A percentile compares a stretch with the other conserved stretches of the same genome.
These are phyloP conservation scores for Drechslerella dactyloides DNA, from an alignment of 2,329 filamentous ascomycete species.

Conservation along the genomic window DNA sequence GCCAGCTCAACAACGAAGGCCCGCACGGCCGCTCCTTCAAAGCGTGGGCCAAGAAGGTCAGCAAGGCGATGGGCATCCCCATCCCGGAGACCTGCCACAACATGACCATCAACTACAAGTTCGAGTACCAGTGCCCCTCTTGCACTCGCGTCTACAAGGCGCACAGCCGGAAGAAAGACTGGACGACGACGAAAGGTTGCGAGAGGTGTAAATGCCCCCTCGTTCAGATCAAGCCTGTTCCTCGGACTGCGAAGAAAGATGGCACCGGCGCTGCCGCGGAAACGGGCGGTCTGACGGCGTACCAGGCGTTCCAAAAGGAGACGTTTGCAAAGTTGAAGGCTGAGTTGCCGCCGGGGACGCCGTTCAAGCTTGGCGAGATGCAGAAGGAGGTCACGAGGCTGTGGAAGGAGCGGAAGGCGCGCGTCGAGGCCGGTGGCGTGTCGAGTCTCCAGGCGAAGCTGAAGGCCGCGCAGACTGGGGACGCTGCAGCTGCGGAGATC, in stretches of 20 bases:
- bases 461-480: slow-evolving; percentile 5
- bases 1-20: slow-evolving; percentile 26
- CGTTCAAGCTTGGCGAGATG: slow-evolving; percentile 32
- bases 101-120: slow-evolving; percentile 42
- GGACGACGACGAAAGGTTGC: slow-evolving; percentile 39
- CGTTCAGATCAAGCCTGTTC: slow-evolving; percentile 42
- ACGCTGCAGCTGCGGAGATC: not conserved
- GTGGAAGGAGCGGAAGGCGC: slow-evolving; percentile 35
- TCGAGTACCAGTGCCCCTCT: slow-evolving; percentile 33
- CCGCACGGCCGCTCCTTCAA: slow-evolving; percentile 37
- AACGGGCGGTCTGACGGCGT: slow-evolving; percentile 15
- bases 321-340: slow-evolving; percentile 38
- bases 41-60: slow-evolving; percentile 40
- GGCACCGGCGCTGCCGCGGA: not conserved
- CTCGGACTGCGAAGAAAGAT: slow-evolving; percentile 35
- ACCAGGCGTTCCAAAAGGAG: slow-evolving; percentile 43
- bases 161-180: slow-evolving; percentile 35
- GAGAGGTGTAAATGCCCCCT: slow-evolving; percentile 26
- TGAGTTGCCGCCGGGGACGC: slow-evolving; percentile 38
- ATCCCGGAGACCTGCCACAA: slow-evolving; percentile 32
- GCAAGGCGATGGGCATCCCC: slow-evolving; percentile 38
- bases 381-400: slow-evolving; percentile 36
- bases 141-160: slow-evolving; percentile 36
- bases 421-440: not conserved
- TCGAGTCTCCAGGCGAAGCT: slow-evolving; percentile 12